Evolutionary conservation across 1,139 yeast genomes (phyloP).

Genomic region (Scheffersomyces parashehatae): DNA sequence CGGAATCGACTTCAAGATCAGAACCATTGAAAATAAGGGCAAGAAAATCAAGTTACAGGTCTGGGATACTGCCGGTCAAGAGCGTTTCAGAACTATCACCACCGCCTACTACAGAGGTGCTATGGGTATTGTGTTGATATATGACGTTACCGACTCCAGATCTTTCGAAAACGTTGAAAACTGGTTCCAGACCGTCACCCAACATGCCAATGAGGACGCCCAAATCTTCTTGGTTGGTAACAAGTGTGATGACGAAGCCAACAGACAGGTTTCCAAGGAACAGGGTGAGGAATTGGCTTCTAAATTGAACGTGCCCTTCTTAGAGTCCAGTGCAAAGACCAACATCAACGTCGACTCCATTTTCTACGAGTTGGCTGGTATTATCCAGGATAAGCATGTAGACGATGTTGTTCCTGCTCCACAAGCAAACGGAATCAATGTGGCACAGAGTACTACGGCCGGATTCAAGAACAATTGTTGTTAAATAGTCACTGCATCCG

Average conservation of each 20-base stretch:
- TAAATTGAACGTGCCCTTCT: slow-evolving; percentile 83
- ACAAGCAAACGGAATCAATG: slow-evolving; percentile 43
- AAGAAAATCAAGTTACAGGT: slow-evolving; percentile 92
- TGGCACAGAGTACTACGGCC: slow-evolving; percentile 33
- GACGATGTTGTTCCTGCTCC: slow-evolving; percentile 29
- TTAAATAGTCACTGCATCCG: slow-evolving; percentile 11
- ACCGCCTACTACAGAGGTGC: slow-evolving; percentile 99
- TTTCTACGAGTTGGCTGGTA: slow-evolving; percentile 85
- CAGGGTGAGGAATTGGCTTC: slow-evolving; percentile 91
- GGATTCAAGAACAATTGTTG: slow-evolving; percentile 43
- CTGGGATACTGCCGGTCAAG: slow-evolving; percentile 99
- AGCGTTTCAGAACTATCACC: slow-evolving; percentile 95
- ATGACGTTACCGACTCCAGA: slow-evolving; percentile 94
- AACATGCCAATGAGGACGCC: slow-evolving; percentile 95
- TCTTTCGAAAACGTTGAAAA: slow-evolving; percentile 84
- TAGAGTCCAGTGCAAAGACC: slow-evolving; percentile 95
- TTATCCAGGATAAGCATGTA: slow-evolving; percentile 77
- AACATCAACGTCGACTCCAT: slow-evolving; percentile 90
- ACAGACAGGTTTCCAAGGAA: slow-evolving; percentile 74
- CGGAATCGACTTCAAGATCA: slow-evolving; percentile 96
- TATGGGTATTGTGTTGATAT: slow-evolving; percentile 93
- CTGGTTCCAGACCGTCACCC: slow-evolving; percentile 94
- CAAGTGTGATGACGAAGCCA: slow-evolving; percentile 85
- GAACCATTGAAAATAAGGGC: slow-evolving; percentile 93
- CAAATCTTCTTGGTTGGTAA: slow-evolving; percentile 92